Evolutionary conservation across 257 asterid genomes (phyloP), one percentile per base, ranked within the genome.

Genomic region (Schizonepeta tenuifolia): DNA sequence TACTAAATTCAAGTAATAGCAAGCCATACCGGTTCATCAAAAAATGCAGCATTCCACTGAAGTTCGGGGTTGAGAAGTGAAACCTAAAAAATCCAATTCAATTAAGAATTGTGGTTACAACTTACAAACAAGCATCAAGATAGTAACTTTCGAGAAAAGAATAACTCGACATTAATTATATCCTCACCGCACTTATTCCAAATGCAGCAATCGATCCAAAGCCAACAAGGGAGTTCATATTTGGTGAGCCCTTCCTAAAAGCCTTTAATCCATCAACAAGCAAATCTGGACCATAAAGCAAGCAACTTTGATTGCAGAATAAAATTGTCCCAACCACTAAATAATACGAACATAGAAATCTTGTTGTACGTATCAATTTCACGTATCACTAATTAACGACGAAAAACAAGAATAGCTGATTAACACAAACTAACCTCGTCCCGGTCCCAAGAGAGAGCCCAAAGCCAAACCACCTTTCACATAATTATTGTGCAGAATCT

Each of bases 201-300:
- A 93, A 94, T 73, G 97, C 96, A 79, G 96, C 98, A 67, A 94
- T 73, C n/a, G 97, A 86, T 73, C 98, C 98, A 81, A 94, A 91
- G 75, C 97, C 97, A 60, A 94, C 97, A 55, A 94, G 98, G 31
- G 98, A 94, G 86, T 94, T 94, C 97, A 89, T 94, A 84, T 94
- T 94, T 49, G 98, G 98, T 7, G 96, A 91, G 55, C 96, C 95
- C 84, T 94, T 94, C 67, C 81, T 70, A 68, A 94, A 84, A 70
- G 98, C 96, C 78, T 74, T 80, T 49, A 91, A 64, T 46, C 97
- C 97, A 71, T 94, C 97, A 82, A 88, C 83, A 75, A 94, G 96
- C 86, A 94, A 83, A 83, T 88, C 98, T 94, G 86, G 68, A 60
- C 69, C 76, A 80, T 55, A 60, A 38, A 67, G 64, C 28, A 70